Evolutionary conservation across 2,329 filamentous ascomycete species (phyloP).

Genomic region (Apiospora sp.): DNA sequence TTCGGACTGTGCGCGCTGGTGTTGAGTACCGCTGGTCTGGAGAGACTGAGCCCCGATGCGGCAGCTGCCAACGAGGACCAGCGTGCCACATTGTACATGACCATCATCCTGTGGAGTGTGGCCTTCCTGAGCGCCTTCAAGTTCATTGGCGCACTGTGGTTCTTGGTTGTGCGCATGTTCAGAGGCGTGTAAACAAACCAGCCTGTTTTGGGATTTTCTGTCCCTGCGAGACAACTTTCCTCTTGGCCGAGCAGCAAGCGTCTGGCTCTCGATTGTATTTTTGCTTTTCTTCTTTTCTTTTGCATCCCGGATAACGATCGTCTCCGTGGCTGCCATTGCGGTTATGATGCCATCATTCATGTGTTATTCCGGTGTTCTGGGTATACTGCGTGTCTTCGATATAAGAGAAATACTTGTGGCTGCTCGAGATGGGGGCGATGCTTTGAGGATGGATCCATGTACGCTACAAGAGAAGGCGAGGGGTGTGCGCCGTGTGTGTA

Average conservation of each 20-base stretch:
- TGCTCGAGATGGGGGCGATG: not conserved
- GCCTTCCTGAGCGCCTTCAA: conserved; percentile 85
- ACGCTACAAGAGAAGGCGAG: not conserved
- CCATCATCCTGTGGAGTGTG: conserved; percentile 87
- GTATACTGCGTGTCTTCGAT: conserved; percentile 2
- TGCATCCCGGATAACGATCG: conserved; percentile 18
- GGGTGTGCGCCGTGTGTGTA: not conserved
- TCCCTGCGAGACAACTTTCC: not conserved
- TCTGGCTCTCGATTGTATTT: not conserved
- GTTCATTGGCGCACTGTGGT: conserved; percentile 89
- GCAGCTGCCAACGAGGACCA: conserved; percentile 54
- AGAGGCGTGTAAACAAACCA: conserved; percentile 63
- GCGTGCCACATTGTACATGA: conserved; percentile 83
- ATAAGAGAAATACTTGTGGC: not conserved
- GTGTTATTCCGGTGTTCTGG: conserved; percentile 3
- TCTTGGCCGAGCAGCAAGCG: not conserved
- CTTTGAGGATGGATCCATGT: not conserved
- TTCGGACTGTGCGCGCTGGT: conserved; percentile 88
- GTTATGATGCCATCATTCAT: not conserved
- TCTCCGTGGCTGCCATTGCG: not conserved
- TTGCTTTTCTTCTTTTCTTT: not conserved
- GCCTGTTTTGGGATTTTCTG: not conserved
- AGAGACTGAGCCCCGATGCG: conserved; percentile 64
- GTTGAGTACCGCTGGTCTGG: conserved; percentile 83
- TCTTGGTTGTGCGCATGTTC: conserved; percentile 88